phyloP scores from a whole-genome alignment of 2,329 filamentous ascomycete genomes.

The Diaporthe sp. region DNA sequence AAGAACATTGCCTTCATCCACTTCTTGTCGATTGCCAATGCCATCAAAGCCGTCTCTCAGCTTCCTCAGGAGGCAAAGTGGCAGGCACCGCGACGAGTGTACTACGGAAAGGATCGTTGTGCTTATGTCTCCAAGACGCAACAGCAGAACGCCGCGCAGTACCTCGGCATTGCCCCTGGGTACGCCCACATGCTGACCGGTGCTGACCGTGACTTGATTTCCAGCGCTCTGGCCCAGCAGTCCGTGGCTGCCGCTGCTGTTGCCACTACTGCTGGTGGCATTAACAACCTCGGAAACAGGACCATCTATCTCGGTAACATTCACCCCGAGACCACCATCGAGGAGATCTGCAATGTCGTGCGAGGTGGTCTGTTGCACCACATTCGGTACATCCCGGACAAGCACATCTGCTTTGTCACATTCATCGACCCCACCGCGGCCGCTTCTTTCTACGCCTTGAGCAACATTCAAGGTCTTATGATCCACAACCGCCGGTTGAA shows the following conservation, averaged over 20 bases:
- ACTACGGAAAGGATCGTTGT: conserved; percentile 98
- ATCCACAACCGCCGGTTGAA: conserved; percentile 98
- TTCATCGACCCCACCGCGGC: conserved; percentile 99
- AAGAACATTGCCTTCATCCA: conserved; percentile 99
- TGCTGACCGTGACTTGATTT: conserved; percentile 96
- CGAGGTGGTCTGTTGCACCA: conserved; percentile 95
- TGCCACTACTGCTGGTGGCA: conserved; percentile 94
- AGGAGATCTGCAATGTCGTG: conserved; percentile 99
- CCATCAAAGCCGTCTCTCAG: conserved; percentile 97
- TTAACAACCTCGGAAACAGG: conserved; percentile 96
- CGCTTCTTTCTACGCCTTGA: conserved; percentile 96
- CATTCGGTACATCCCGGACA: conserved; percentile 99
- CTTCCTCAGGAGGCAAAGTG: conserved; percentile 97
- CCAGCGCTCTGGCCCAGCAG: conserved; percentile 95
- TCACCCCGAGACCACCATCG: conserved; percentile 97
- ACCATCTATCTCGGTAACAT: conserved; percentile 99
- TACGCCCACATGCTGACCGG: conserved; percentile 97
- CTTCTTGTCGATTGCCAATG: conserved; percentile 96
- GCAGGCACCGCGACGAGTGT: conserved; percentile 95
- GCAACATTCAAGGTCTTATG: conserved; percentile 98
- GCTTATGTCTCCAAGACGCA: conserved; percentile 99
- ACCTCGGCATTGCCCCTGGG: conserved; percentile 95
- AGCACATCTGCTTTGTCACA: conserved; percentile 99
- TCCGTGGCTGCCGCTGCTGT: conserved; percentile 97
- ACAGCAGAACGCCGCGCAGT: conserved; percentile 98